Conservation (phyloP, 2,329 filamentous ascomycete genomes). For the Clonostachys byssicola region DNA sequence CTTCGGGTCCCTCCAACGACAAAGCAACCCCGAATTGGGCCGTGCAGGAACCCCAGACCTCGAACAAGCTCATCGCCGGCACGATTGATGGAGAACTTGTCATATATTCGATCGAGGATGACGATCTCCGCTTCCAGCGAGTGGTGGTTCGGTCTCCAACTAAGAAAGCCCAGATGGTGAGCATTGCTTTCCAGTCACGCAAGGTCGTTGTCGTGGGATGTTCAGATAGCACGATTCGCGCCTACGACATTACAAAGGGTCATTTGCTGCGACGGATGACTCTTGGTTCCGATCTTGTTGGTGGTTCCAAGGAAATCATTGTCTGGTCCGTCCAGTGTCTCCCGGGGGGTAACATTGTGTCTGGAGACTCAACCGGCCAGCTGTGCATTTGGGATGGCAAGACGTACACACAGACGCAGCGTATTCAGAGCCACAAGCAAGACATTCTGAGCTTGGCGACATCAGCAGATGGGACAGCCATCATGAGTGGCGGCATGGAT, state of each 20-base stretch:
- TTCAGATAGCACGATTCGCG: constrained; percentile 91
- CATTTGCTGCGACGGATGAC: constrained; percentile 78
- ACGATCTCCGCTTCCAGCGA: constrained; percentile 75
- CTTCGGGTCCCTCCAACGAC: constrained; percentile 22
- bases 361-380: constrained; percentile 91
- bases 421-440: constrained; percentile 81
- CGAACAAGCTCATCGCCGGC: constrained; percentile 70
- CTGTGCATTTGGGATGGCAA: constrained; percentile 91
- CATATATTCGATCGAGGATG: constrained; percentile 80
- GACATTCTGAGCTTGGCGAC: constrained; percentile 87
- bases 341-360: constrained; percentile 84
- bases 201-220: constrained; percentile 84
- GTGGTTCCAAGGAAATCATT: constrained; percentile 79
- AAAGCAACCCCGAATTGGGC: constrained; percentile 2
- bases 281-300: constrained; percentile 71
- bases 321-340: constrained; percentile 93
- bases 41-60: constrained; percentile 23
- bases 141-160: constrained; percentile 72
- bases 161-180: constrained; percentile 86
- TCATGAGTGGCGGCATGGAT: constrained; percentile 91
- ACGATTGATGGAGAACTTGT: constrained; percentile 90
- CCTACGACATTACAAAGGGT: constrained; percentile 81
- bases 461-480: constrained; percentile 73
- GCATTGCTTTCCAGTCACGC: constrained; percentile 83
- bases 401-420: constrained; percentile 83